A percentile compares a stretch with the other conserved stretches of the same genome.
Conservation (phyloP, 2,329 filamentous ascomycete species). For the Fusarium armeniacum region DNA sequence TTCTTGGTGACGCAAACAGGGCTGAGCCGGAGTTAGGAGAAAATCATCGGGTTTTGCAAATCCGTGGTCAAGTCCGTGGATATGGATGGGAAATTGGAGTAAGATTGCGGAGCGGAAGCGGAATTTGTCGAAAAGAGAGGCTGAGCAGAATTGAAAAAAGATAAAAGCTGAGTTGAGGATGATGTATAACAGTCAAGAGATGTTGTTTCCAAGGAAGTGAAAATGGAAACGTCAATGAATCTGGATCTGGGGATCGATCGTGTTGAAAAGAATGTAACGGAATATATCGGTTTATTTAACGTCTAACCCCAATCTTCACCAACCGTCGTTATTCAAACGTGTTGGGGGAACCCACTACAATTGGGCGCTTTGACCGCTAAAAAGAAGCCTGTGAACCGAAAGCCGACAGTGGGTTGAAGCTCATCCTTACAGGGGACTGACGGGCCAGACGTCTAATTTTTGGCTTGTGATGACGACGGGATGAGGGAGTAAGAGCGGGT, state of each 20-base stretch:
- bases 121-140: slow-evolving; percentile 1
- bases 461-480: slow-evolving; percentile 42
- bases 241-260: background rate
- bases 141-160: slow-evolving; percentile 11
- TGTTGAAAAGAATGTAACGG: slow-evolving; percentile 29
- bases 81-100: slow-evolving; percentile 11
- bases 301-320: slow-evolving; percentile 22
- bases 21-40: slow-evolving; percentile 47
- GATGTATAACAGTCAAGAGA: background rate
- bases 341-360: slow-evolving; percentile 46
- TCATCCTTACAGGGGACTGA: background rate
- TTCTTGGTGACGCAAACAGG: slow-evolving; percentile 31
- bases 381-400: background rate
- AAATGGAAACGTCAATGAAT: background rate
- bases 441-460: slow-evolving; percentile 13
- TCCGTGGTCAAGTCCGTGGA: slow-evolving; percentile 39
- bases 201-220: slow-evolving; percentile 10
- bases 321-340: slow-evolving; percentile 47
- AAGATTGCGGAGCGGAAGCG: slow-evolving; percentile 20
- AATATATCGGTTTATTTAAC: slow-evolving; percentile 48
- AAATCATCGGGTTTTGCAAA: slow-evolving; percentile 41
- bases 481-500: slow-evolving; percentile 23
- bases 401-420: slow-evolving; percentile 2
- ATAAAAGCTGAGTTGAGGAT: background rate
- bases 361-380: slow-evolving; percentile 43